A percentile compares a stretch with the other conserved stretches of the same genome.
phyloP scores from a whole-genome alignment of 345 rosid genomes.

The Cardamine chenopodiifolia region DNA sequence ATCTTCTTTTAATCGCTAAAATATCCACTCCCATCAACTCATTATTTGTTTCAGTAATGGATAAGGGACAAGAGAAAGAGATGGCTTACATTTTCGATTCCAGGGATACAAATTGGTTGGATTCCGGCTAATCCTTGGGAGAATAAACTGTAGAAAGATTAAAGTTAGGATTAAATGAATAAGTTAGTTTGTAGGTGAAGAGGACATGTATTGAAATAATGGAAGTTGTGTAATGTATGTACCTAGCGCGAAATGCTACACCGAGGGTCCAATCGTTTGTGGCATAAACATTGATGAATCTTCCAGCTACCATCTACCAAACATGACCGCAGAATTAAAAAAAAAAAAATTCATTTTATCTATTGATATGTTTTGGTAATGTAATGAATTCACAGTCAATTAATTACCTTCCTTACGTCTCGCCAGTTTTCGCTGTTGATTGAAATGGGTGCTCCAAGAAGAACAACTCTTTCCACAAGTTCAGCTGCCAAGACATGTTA shows the following conservation, averaged over 20 bases:
- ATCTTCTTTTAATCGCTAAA: constrained; percentile 7
- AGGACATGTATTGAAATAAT: not conserved
- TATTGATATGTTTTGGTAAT: constrained; percentile 9
- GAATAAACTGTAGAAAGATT: constrained; percentile 57
- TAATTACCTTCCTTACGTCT: constrained; percentile 78
- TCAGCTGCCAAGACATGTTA: constrained; percentile 60
- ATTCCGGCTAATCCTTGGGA: constrained; percentile 96
- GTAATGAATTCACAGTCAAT: not conserved
- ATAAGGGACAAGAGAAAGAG: constrained; percentile 6
- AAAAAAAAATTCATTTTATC: not conserved
- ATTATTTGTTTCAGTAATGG: not conserved
- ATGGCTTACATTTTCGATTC: constrained; percentile 82
- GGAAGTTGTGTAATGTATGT: not conserved
- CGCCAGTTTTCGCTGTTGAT: constrained; percentile 83
- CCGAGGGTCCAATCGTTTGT: constrained; percentile 94
- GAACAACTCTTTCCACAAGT: constrained; percentile 38
- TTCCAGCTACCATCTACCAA: constrained; percentile 91
- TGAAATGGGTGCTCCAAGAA: constrained; percentile 36
- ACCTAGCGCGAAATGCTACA: constrained; percentile 97
- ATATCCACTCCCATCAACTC: no score
- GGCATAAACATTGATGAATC: constrained; percentile 90
- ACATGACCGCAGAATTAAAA: not conserved
- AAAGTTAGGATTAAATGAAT: not conserved
- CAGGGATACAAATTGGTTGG: constrained; percentile 70
- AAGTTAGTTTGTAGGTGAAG: constrained; percentile 12